Evolutionary conservation across 1,284 basidiomycete genomes (phyloP).

Genomic region (Ustilago lituana): DNA sequence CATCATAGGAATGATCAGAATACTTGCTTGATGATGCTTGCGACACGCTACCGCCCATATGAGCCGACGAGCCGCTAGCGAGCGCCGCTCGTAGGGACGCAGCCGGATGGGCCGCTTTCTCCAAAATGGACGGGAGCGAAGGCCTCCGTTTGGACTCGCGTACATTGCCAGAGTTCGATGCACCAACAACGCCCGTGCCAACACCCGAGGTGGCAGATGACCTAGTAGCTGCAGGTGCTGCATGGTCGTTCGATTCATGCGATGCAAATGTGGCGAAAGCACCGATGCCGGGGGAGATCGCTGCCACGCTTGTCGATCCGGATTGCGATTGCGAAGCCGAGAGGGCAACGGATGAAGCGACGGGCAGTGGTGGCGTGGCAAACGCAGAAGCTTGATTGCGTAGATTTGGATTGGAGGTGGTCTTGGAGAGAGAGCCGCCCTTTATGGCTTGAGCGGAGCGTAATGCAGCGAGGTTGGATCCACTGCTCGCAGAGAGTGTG

Average conservation of each 20-base stretch:
- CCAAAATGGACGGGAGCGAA: constrained; percentile 56
- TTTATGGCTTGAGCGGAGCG: constrained; percentile 2
- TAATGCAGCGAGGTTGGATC: neutral
- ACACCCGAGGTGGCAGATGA: constrained; percentile 16
- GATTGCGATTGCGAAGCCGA: constrained; percentile 8
- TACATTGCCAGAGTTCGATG: constrained; percentile 5
- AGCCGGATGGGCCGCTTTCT: constrained; percentile 60
- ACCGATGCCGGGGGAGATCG: neutral
- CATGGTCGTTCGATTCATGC: too few species aligned
- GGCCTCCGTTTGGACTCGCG: constrained; percentile 50
- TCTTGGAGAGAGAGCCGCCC: constrained; percentile 22
- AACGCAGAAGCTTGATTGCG: constrained; percentile 7
- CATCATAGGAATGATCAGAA: constrained; percentile 23
- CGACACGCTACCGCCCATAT: constrained; percentile 13
- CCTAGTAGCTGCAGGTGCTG: neutral
- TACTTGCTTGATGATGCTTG: constrained; percentile 19
- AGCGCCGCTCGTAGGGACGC: constrained; percentile 56
- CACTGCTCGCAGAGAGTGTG: constrained; percentile 10
- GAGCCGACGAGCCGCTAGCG: constrained; percentile 18
- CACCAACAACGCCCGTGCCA: neutral
- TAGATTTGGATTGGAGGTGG: constrained; percentile 54
- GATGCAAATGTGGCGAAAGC: too few species aligned
- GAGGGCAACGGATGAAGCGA: constrained; percentile 27
- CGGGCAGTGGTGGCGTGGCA: constrained; percentile 8
- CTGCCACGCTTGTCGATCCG: neutral